Conservation (phyloP, 139 green algal species). For the Coccomyxa sp. region DNA sequence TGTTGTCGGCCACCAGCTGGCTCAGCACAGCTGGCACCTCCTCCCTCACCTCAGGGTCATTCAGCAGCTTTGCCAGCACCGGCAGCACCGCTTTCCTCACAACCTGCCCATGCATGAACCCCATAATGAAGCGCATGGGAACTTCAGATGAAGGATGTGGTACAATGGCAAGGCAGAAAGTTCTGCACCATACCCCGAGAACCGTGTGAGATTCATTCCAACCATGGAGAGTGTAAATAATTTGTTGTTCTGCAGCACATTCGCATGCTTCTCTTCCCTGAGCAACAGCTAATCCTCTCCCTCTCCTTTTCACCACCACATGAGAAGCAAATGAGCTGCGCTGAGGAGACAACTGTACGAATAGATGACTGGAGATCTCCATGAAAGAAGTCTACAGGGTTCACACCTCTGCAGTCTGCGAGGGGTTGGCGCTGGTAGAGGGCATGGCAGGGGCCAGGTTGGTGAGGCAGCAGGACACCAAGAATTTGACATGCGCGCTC, state of each 20-base stretch:
- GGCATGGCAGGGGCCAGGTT: slow-evolving; percentile 26
- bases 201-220: too few relatives aligned
- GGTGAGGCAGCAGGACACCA: slow-evolving; percentile 45
- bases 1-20: slow-evolving; percentile 31
- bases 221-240: too few relatives aligned
- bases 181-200: too few relatives aligned
- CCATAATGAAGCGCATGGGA: neutral
- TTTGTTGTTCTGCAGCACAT: too few relatives aligned
- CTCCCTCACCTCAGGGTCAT: slow-evolving; percentile 31
- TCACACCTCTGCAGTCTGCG: neutral
- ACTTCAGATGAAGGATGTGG: neutral
- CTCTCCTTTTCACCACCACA: too few relatives aligned
- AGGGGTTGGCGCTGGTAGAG: neutral
- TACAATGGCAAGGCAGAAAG: too few relatives aligned
- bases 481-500: slow-evolving; percentile 24
- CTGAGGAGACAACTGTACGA: too few relatives aligned
- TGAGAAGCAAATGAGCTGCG: too few relatives aligned
- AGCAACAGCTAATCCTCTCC: too few relatives aligned
- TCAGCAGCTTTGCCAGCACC: slow-evolving; percentile 56
- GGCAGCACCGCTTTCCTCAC: slow-evolving; percentile 38
- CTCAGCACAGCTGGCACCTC: slow-evolving; percentile 45
- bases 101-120: slow-evolving; percentile 3
- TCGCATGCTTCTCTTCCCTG: too few relatives aligned
- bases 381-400: neutral
- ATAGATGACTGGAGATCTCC: too few relatives aligned